Base-by-base conservation (phyloP, 768 basidiomycete species). In the Asterophora parasitica region DNA sequence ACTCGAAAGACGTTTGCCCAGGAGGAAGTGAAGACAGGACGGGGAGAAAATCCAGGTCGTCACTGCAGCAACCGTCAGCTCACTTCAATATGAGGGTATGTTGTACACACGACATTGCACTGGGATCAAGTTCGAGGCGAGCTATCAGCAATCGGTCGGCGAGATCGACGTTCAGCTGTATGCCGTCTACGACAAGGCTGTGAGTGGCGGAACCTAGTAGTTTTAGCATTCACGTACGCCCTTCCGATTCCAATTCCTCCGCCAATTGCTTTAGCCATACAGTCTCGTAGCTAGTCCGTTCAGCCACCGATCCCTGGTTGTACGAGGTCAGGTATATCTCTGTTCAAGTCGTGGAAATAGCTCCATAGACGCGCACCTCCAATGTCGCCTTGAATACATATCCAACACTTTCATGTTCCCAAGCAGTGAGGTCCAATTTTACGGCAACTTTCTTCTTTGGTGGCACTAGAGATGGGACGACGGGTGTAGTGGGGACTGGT, bases 191-290 rank as follows among this genome's bases (percentile, higher is more conserved):
- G 19, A 49, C 35, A 23, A 13, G 12, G 54, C 32, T 50, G 26
- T 42, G 44, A 39, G 28, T 37, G 51, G 27, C 33, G 26, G 30
- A 8, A 13, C n/a, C 5, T n/a, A n/a, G n/a, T n/a, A 19, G 3
- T 31, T 10, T 7, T 7, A 26, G 12, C 11, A 12, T 20, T 20
- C 26, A 65, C 75, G 51, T 56, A 81, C 82, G 48, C 42, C 71
- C 73, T 56, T 92, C 89, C 17, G 78, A 69, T 31, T 67, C 67
- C 19, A 95, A 62, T 56, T 97, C 94, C 6, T 69, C 63, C 16
- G 78, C 78, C 19, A 95, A 70, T 28, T 71, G 64, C 67, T 93
- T 93, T 51, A 97, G 77, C 90, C 90, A 95, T 19, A 89, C 85
- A 34, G 83, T 65, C 46, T 83, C 76, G 69, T 83, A 86, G 33